Percentiles rank a stretch among this genome's conserved stretches.
Evolutionary conservation across 208 protist species (phyloP).

Genomic region (Vickermania ingenoplastis): DNA sequence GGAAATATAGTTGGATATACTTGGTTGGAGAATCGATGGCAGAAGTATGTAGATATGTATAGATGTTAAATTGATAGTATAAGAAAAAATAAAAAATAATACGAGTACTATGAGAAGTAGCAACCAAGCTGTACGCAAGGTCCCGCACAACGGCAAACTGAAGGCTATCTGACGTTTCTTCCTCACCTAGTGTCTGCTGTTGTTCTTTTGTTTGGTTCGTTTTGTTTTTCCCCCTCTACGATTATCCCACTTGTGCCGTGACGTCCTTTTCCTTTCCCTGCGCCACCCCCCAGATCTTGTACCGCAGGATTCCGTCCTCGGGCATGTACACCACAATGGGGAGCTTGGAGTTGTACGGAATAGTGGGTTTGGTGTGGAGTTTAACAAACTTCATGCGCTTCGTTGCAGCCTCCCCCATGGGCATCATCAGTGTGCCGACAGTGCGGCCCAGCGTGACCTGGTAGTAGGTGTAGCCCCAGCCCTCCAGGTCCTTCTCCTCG

Average conservation of each 20-base stretch:
- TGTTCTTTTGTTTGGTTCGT: no score
- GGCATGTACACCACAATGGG: slow-evolving; percentile 28
- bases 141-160: no score
- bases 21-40: no score
- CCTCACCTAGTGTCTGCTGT: neutral
- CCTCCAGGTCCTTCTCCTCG: slow-evolving; percentile 36
- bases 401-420: slow-evolving; percentile 18
- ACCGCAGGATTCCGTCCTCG: slow-evolving; percentile 10
- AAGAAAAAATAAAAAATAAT: slow-evolving; percentile 1
- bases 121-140: no score
- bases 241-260: neutral
- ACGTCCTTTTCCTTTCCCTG: neutral
- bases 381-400: slow-evolving; percentile 26
- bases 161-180: neutral
- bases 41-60: no score
- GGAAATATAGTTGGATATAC: no score
- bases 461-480: slow-evolving; percentile 57
- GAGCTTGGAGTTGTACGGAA: slow-evolving; percentile 22
- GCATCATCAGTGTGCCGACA: slow-evolving; percentile 28
- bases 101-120: no score
- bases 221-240: slow-evolving; percentile 32
- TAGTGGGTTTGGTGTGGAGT: no score
- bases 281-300: slow-evolving; percentile 11
- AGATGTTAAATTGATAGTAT: no score
- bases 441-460: slow-evolving; percentile 21